Evolutionary conservation across 139 green algal species (phyloP).

Genomic region (Tetradesmus lagerheimii): DNA sequence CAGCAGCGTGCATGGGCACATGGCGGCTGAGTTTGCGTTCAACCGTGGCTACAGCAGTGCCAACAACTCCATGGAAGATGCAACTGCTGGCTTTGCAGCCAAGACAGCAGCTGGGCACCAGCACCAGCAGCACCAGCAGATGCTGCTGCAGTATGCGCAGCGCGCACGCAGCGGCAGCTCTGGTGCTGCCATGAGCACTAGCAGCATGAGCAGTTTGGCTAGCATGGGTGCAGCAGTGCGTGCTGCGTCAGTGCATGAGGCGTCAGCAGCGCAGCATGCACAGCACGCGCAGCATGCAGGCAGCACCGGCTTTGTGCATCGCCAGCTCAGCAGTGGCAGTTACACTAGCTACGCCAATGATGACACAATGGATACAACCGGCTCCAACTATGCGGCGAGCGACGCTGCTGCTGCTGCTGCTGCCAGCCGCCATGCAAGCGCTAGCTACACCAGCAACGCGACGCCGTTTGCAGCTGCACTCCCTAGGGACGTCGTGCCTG

Average conservation of each 20-base stretch:
- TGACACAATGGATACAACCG: not conserved
- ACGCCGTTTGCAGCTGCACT: not conserved
- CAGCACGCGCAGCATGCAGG: not conserved
- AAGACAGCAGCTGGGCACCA: not conserved
- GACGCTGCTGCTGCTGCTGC: conserved; percentile 15
- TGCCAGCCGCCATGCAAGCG: not conserved
- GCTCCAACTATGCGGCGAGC: not conserved
- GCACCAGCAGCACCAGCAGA: conserved; percentile 22
- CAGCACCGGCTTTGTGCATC: not conserved
- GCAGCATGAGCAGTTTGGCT: not conserved
- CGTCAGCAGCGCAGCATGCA: not conserved
- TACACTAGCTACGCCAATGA: not conserved
- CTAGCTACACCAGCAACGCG: not conserved
- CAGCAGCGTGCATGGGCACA: not conserved
- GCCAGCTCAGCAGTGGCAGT: not conserved
- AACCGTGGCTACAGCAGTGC: not conserved
- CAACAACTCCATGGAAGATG: not conserved
- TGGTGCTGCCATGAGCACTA: not conserved
- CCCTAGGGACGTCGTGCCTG: not conserved
- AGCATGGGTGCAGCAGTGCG: not conserved
- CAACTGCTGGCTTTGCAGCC: not conserved
- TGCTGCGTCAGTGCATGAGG: not conserved
- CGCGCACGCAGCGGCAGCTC: not conserved
- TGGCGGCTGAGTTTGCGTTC: not conserved
- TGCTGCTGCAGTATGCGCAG: not conserved